phyloP scores from a whole-genome alignment of 2,329 filamentous ascomycete genomes.

The Chrysosporium queenslandicum region DNA sequence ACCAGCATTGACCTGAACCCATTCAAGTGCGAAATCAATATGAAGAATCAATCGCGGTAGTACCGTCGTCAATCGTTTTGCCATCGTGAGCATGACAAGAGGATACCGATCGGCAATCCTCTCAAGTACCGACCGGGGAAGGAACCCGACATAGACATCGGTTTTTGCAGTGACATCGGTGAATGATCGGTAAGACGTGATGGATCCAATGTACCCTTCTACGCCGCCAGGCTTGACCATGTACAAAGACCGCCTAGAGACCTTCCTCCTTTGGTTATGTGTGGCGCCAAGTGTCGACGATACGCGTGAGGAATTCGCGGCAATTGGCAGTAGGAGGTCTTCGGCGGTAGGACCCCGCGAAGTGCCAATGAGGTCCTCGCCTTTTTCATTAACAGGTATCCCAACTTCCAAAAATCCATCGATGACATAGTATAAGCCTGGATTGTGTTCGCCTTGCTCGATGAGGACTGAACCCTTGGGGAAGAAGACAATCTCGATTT shows the following conservation, averaged over 20 bases:
- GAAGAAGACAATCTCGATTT: slow-evolving; percentile 95
- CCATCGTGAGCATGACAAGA: slow-evolving; percentile 86
- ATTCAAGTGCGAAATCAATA: slow-evolving; percentile 96
- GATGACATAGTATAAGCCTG: slow-evolving; percentile 92
- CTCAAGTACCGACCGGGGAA: slow-evolving; percentile 76
- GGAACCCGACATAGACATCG: slow-evolving; percentile 93
- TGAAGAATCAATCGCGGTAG: slow-evolving; percentile 83
- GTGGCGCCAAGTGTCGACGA: slow-evolving; percentile 21
- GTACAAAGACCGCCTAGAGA: slow-evolving; percentile 62
- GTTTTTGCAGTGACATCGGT: slow-evolving; percentile 96
- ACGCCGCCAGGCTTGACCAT: slow-evolving; percentile 90
- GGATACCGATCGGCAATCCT: slow-evolving; percentile 88
- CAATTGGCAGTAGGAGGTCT: slow-evolving; percentile 38
- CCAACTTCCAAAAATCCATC: slow-evolving; percentile 94
- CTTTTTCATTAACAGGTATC: slow-evolving; percentile 60
- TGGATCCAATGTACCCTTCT: slow-evolving; percentile 85
- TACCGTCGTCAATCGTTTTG: slow-evolving; percentile 82
- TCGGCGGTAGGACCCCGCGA: slow-evolving; percentile 27
- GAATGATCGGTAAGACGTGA: slow-evolving; percentile 91
- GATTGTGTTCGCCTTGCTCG: slow-evolving; percentile 93
- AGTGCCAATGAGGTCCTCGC: slow-evolving; percentile 31
- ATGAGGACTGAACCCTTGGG: slow-evolving; percentile 89
- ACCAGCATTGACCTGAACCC: slow-evolving; percentile 91
- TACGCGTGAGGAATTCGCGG: slow-evolving; percentile 34
- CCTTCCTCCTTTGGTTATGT: slow-evolving; percentile 32